A percentile compares a stretch with the other conserved stretches of the same genome.
Evolutionary conservation across 2,329 filamentous ascomycete species (phyloP).

Genomic region (Clarireedia hainanense): DNA sequence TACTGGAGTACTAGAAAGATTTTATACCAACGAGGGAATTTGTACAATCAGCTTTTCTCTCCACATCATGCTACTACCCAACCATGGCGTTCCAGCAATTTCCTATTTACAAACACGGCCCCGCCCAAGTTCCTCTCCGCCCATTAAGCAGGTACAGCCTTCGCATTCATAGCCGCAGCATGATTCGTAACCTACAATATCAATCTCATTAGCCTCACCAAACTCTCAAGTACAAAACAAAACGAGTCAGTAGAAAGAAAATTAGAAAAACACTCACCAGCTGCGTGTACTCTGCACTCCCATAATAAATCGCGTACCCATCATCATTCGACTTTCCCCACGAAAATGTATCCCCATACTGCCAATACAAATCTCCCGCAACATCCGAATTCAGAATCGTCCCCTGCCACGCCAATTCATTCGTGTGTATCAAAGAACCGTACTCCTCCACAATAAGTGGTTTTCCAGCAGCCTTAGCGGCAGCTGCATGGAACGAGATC

Average conservation of each 20-base stretch:
- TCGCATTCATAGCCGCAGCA: constrained; percentile 21
- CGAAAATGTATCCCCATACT: constrained; percentile 24
- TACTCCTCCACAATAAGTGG: constrained; percentile 36
- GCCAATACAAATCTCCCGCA: constrained; percentile 28
- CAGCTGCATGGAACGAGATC: constrained; percentile 37
- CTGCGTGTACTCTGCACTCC: constrained; percentile 20
- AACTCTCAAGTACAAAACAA: too few species aligned
- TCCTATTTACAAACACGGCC: neutral
- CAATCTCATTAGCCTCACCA: too few species aligned
- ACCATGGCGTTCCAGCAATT: too few species aligned
- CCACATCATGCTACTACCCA: too few species aligned
- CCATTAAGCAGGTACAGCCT: constrained; percentile 4
- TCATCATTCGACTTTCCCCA: constrained; percentile 21
- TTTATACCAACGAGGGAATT: too few species aligned
- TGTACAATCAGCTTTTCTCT: too few species aligned
- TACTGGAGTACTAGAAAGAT: too few species aligned
- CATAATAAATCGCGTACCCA: constrained; percentile 25
- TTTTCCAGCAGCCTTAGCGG: constrained; percentile 32
- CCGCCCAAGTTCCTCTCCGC: neutral
- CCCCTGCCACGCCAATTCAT: constrained; percentile 21
- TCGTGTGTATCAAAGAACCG: constrained; percentile 22
- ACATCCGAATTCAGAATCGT: constrained; percentile 16
- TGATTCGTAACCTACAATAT: constrained; percentile 14
- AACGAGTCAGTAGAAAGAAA: too few species aligned
- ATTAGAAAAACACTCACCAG: constrained; percentile 11